Evolutionary conservation across 169 alveolate species (phyloP).

Genomic region (Cryptosporidium tyzzeri): DNA sequence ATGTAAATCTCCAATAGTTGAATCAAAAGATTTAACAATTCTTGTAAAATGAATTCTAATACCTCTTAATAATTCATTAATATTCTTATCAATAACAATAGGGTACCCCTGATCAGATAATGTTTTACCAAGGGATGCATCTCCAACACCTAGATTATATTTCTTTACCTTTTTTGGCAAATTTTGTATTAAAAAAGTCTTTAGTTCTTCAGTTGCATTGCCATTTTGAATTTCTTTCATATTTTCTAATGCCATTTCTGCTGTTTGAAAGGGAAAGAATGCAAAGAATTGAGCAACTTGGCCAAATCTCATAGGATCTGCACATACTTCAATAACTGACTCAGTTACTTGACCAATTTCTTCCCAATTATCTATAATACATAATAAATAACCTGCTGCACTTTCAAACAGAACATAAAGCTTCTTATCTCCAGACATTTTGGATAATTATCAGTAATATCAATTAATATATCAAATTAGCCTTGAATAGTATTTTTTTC

Average conservation of each 20-base stretch:
- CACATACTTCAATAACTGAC: constrained; percentile 87
- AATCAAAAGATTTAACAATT: constrained; percentile 80
- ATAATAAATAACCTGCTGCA: constrained; percentile 94
- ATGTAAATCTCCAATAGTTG: constrained; percentile 83
- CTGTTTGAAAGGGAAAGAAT: constrained; percentile 92
- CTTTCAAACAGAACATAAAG: constrained; percentile 88
- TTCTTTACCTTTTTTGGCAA: constrained; percentile 87
- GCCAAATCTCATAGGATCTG: constrained; percentile 87
- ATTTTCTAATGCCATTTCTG: constrained; percentile 93
- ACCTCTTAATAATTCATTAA: constrained; percentile 91
- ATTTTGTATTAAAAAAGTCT: constrained; percentile 87
- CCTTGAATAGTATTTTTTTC: background rate
- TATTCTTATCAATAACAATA: constrained; percentile 84
- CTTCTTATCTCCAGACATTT: constrained; percentile 53
- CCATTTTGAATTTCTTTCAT: constrained; percentile 89
- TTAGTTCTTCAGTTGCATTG: constrained; percentile 85
- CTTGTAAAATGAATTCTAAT: constrained; percentile 86
- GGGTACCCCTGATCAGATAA: constrained; percentile 85
- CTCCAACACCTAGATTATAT: constrained; percentile 88
- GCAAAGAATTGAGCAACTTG: constrained; percentile 90
- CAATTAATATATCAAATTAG: background rate
- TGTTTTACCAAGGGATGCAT: constrained; percentile 84
- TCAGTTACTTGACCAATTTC: constrained; percentile 88
- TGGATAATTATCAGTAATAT: too few species aligned
- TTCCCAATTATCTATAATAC: constrained; percentile 90